Conservation (phyloP, 768 basidiomycete genomes). For the Kwoniella sp. region DNA sequence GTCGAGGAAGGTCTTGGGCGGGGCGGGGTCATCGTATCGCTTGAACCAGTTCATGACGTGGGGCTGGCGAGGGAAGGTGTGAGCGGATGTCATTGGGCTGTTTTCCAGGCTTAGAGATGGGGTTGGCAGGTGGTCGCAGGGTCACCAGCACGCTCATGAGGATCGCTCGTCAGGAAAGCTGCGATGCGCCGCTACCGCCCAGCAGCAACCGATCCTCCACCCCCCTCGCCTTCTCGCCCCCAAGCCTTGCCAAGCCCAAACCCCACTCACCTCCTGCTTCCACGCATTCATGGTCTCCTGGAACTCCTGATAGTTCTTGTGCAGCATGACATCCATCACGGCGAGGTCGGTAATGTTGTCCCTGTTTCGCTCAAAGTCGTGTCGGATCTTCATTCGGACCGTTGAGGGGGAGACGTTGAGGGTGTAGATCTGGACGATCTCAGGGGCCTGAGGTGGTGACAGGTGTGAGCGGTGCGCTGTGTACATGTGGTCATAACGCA, state of each 20-base stretch:
- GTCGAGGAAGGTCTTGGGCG: slow-evolving; percentile 48
- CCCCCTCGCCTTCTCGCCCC: background rate
- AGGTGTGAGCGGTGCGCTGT: too few relatives aligned
- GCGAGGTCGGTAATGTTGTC: slow-evolving; percentile 68
- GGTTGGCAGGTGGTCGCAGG: too few relatives aligned
- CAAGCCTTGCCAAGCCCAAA: too few relatives aligned
- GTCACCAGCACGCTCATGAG: too few relatives aligned
- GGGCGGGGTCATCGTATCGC: slow-evolving; percentile 41
- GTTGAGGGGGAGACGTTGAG: slow-evolving; percentile 72
- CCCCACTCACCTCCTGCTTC: slow-evolving; percentile 62
- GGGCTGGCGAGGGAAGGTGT: slow-evolving; percentile 23
- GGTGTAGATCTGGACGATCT: slow-evolving; percentile 75
- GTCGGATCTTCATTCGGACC: slow-evolving; percentile 75
- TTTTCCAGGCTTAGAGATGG: too few relatives aligned
- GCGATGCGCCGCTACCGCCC: background rate
- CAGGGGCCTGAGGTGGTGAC: slow-evolving; percentile 76
- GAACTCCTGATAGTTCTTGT: slow-evolving; percentile 79
- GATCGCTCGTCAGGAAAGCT: too few relatives aligned
- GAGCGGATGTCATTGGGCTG: background rate
- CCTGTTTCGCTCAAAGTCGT: slow-evolving; percentile 79
- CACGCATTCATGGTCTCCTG: slow-evolving; percentile 94
- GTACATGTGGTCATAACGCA: too few relatives aligned
- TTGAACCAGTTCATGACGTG: slow-evolving; percentile 51
- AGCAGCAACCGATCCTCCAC: background rate
- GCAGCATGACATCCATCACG: slow-evolving; percentile 76